Base-by-base conservation (phyloP, 1,284 basidiomycete species). In the Cerioporus squamosus region DNA sequence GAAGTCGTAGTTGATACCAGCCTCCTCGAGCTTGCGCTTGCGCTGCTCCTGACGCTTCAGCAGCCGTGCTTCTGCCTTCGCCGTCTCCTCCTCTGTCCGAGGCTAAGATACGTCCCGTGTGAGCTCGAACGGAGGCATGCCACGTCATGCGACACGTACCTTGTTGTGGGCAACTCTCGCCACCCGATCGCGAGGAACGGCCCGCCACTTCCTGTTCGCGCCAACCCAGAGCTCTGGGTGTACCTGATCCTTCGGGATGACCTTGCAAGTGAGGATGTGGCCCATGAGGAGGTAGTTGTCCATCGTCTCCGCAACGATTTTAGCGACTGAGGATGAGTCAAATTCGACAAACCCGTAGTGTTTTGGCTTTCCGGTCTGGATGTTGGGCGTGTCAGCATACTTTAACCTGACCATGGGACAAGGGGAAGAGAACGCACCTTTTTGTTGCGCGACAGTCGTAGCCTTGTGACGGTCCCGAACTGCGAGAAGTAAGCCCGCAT, bases 321-420 rank as follows among this genome's bases (percentile, higher is more conserved):
- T 79, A 0, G 97, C 96, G 44, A 99, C 96, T 1, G 92, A 85
- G 15, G 85, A 82, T 38, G 94, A 95, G 58, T 90, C 86, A 73
- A 99, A 97, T 76, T 99, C 97, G 70, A 99, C 82, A 78, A 98
- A 99, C 2, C 86, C 97, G 74, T 98, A 99, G 76, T 98, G 97
- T 75, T 97, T 98, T 33, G 95, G 95, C 55, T 85, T 85, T 58
- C 97, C 97, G 12, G 96, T 98, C 94, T 96, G 31, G 51, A 31
- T 60, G 31, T 42, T 26, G 23, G 7, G 22, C 7, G 24, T 44
- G 15, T 40, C 53, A 47, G 40, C 40, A 3, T n/a, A 29, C 44
- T 36, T 51, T 24, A 29, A 43, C n/a, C 22, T 7, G 22, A 42
- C 31, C 10, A 29, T 23, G 15, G 9, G 3, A 29, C 9, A 26